Conservation (phyloP, 2,329 filamentous ascomycete species). For the Ophiobolus disseminans region DNA sequence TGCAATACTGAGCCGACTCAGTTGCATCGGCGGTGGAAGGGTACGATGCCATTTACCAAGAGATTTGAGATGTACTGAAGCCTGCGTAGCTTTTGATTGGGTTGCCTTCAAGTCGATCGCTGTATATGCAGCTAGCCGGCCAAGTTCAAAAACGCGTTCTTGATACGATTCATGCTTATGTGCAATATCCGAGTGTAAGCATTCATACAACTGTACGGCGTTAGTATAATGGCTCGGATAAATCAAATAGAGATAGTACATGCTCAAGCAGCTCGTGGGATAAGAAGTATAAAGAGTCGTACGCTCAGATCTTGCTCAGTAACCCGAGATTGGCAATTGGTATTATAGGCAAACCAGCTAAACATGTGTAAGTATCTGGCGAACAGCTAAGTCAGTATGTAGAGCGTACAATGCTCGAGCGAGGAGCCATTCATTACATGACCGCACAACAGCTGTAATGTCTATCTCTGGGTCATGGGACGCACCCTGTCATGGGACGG, state of each 20-base stretch:
- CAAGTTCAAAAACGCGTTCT: conserved; percentile 10
- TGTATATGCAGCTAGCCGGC: conserved; percentile 12
- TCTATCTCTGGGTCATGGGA: no score
- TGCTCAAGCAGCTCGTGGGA: not conserved
- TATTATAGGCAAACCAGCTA: conserved; percentile 15
- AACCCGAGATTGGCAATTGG: conserved; percentile 8
- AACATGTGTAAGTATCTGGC: conserved; percentile 7
- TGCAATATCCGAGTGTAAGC: not conserved
- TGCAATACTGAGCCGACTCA: conserved; percentile 13
- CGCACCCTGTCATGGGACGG: no score
- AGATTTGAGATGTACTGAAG: conserved; percentile 8
- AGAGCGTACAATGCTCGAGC: no score
- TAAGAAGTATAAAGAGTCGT: conserved; percentile 4
- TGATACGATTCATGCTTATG: conserved; percentile 1
- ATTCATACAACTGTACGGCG: conserved; percentile 4
- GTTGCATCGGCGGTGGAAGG: conserved; percentile 16
- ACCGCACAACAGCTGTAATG: no score
- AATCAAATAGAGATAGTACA: not conserved
- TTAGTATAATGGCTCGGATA: not conserved
- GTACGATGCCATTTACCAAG: conserved; percentile 9
- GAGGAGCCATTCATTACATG: no score
- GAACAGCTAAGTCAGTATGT: no score
- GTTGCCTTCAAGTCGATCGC: conserved; percentile 9
- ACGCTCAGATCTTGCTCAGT: conserved; percentile 8
- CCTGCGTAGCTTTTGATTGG: conserved; percentile 3